Percentiles rank a stretch among this genome's conserved stretches.
phyloP scores from a whole-genome alignment of 1,284 basidiomycete genomes.

The Austroboletus rostrupii region DNA sequence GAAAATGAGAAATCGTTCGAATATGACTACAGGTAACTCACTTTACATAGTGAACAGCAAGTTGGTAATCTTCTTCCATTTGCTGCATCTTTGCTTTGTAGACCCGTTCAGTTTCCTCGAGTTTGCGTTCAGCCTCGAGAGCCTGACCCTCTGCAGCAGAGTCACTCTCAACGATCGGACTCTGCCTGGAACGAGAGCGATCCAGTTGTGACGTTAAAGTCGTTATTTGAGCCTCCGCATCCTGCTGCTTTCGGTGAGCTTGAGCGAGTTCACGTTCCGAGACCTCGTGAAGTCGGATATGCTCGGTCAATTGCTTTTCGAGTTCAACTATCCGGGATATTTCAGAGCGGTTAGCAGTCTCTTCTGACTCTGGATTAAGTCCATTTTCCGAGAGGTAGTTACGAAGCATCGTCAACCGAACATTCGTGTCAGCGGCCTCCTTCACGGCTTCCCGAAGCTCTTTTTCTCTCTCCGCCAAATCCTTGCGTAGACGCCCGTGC shows the following conservation, averaged over 20 bases:
- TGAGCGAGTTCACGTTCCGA: slow-evolving; percentile 69
- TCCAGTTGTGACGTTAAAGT: slow-evolving; percentile 67
- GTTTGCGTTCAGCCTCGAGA: slow-evolving; percentile 65
- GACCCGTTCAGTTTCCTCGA: slow-evolving; percentile 74
- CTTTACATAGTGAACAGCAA: slow-evolving; percentile 90
- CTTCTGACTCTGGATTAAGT: slow-evolving; percentile 68
- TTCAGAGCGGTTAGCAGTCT: slow-evolving; percentile 40
- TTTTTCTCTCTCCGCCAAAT: slow-evolving; percentile 65
- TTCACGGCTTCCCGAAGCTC: slow-evolving; percentile 66
- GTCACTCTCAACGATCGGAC: slow-evolving; percentile 39
- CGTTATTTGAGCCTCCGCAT: slow-evolving; percentile 68
- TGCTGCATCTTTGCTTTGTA: slow-evolving; percentile 77
- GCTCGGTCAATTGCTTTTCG: slow-evolving; percentile 72
- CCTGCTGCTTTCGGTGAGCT: slow-evolving; percentile 60
- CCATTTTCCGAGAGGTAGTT: slow-evolving; percentile 89
- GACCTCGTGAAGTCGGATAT: slow-evolving; percentile 67
- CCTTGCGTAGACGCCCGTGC: slow-evolving; percentile 65
- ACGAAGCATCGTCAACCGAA: slow-evolving; percentile 80
- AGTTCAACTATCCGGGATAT: slow-evolving; percentile 62
- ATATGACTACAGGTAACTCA: slow-evolving; percentile 40
- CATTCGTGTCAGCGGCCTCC: slow-evolving; percentile 67
- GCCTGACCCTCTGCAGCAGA: slow-evolving; percentile 53
- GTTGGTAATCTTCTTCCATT: slow-evolving; percentile 93
- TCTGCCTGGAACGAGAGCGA: slow-evolving; percentile 51
- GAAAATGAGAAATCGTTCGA: slow-evolving; percentile 20